Evolutionary conservation across 805 yeast genomes (phyloP).

Genomic region (Metschnikowia rubicola): DNA sequence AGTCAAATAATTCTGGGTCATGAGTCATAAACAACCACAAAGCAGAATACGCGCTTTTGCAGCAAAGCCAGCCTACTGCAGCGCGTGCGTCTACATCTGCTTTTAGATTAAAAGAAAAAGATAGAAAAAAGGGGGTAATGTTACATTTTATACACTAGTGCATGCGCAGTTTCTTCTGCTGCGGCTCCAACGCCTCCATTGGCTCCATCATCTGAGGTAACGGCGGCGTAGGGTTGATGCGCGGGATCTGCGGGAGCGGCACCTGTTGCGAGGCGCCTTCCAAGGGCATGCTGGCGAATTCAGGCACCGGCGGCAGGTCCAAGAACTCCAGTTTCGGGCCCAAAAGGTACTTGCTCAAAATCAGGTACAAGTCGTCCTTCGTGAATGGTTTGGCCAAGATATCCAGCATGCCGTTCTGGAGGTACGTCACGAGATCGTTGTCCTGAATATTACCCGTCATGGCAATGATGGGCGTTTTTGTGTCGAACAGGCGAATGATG

Average conservation of each 20-base stretch:
- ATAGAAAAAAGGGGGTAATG: neutral
- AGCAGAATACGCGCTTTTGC: too few species aligned
- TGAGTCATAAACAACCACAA: too few species aligned
- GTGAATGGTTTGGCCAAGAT: conserved; percentile 93
- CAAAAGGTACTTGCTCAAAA: conserved; percentile 70
- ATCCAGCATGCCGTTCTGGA: conserved; percentile 88
- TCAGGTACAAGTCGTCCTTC: conserved; percentile 75
- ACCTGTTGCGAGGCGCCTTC: conserved; percentile 8
- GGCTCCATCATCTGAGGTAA: conserved; percentile 14
- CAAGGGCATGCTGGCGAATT: conserved; percentile 10
- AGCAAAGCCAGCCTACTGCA: too few species aligned
- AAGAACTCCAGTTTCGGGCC: conserved; percentile 15
- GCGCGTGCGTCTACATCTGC: neutral
- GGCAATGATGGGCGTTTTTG: conserved; percentile 84
- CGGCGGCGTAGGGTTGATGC: conserved; percentile 9
- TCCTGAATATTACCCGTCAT: conserved; percentile 90
- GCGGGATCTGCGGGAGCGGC: conserved; percentile 7
- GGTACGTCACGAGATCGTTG: conserved; percentile 72
- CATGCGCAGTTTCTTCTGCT: conserved; percentile 14
- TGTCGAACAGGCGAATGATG: conserved; percentile 79
- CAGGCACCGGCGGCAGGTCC: conserved; percentile 15
- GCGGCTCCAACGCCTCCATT: conserved; percentile 12
- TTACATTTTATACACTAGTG: conserved; percentile 1
- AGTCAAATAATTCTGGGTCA: too few species aligned
- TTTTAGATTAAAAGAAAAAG: too few species aligned